phyloP scores from a whole-genome alignment of 306 rosid species.

The Ceratonia siliqua region DNA sequence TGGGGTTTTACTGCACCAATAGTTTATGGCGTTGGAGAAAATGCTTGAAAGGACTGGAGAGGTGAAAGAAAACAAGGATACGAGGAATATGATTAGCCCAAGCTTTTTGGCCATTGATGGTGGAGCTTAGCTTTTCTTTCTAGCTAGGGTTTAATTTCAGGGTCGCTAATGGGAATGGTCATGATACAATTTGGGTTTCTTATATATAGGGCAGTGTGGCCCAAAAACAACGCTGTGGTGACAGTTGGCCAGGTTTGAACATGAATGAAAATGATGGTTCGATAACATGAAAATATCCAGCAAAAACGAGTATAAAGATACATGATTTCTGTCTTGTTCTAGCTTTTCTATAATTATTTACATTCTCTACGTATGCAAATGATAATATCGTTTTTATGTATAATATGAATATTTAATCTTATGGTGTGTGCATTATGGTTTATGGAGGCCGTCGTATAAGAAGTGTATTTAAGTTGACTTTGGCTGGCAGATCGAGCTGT shows the following conservation, averaged over 20 bases:
- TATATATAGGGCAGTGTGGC: not conserved
- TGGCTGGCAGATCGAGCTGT: not conserved
- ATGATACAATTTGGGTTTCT: not conserved
- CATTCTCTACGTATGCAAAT: not conserved
- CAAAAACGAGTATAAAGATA: not conserved
- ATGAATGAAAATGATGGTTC: not conserved
- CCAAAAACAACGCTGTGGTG: not conserved
- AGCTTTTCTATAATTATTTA: not conserved
- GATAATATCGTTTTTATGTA: not conserved
- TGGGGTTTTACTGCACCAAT: conserved; percentile 62
- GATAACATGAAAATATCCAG: not conserved
- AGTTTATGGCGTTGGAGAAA: conserved; percentile 22
- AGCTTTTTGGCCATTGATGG: conserved; percentile 36
- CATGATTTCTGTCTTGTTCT: not conserved
- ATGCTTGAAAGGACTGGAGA: conserved; percentile 26
- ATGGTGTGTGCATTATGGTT: not conserved
- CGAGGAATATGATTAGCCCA: conserved; percentile 4
- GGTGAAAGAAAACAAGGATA: conserved; percentile 35
- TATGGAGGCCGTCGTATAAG: not conserved
- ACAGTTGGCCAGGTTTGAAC: conserved; percentile 27
- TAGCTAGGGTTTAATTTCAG: not conserved
- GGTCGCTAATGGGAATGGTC: not conserved
- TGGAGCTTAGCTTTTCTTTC: not conserved
- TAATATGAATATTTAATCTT: not conserved
- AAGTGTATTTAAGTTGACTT: not conserved